Evolutionary conservation across 2,329 filamentous ascomycete genomes (phyloP), one percentile per base, ranked within the genome.

Genomic region (Lecanicillium sp.): DNA sequence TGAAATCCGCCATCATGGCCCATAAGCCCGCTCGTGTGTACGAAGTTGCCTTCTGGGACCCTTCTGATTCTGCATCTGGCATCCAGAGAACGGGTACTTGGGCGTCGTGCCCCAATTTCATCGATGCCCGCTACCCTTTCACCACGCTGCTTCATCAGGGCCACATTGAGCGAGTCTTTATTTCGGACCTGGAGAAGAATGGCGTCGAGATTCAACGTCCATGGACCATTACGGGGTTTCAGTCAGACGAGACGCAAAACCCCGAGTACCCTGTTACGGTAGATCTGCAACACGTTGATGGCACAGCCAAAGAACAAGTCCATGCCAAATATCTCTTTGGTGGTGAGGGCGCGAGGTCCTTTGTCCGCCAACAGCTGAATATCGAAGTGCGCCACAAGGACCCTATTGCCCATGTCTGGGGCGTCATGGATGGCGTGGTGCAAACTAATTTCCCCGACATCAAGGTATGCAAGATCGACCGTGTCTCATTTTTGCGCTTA

Each of bases 81-180:
- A 86, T 87, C 53, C 69, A 73, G 26, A 73, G 83, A 54, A 87
- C 83, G 1, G 81, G 82, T 23, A 83, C 81, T 5, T 95, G 89
- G 89, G 86, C 89, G 5, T 90, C 85, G 61, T 96, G 90, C 67
- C 90, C 90, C 1, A 82, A 79, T 55, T 95, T 95, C 66, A 84
- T 87, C 50, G 81, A 86, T 47, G 82, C 83, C 12, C 74, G 84
- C 42, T 87, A 84, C 55, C 82, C 81, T 4, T 85, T 85, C 58
- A 86, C 83, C 43, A 82, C 84, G 1, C 75, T 86, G 2, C 66
- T 88, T 11, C 84, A 88, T 58, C 84, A 88, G 60, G 85, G 84
- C 5, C 65, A 79, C 53, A 87, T 87, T 49, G 84, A 88, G 65
- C 73, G 80, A 12, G 80, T 85, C 33, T 81, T 88, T 54, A 81